Base-by-base conservation (phyloP, 2,329 filamentous ascomycete species). In the Beauveria scarabaeidicola region DNA sequence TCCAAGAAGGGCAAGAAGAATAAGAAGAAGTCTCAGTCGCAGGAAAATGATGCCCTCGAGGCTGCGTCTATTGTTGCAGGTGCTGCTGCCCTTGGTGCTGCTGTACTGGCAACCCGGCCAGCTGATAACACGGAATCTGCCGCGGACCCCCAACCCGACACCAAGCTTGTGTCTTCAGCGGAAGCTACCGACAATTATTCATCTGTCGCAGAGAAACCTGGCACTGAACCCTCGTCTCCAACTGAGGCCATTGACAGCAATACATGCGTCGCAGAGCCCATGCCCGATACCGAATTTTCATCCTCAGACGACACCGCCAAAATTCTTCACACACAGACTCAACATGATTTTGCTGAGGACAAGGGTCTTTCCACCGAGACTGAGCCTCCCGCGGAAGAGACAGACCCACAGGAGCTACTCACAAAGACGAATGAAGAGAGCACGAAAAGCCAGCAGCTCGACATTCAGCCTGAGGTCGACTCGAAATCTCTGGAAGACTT, bases 1-100 rank as follows among this genome's bases (percentile, higher is more conserved):
- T 59, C 66, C 10, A 67, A 68, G 60, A 67, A 64, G 41, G 56
- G 44, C 47, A 59, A 69, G 60, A 69, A 69, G 61, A 60, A 59
- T 23, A 64, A 63, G 61, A 64, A 61, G 54, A 61, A 57, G 21
- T 47, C 55, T 15, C 53, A 32, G 17, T 48, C 61, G 7, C 59
- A 43, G 55, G 62, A 62, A 23, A 51, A 52, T 27, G 51, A 52
- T 19, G 32, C 25, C 5, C 13, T 53, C 19, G 52, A 58, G 15
- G 44, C 55, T 29, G 54, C 46, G 11, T 29, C 55, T 6, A 27
- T 54, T 11, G 47, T 23, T 6, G 55, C 38, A 2, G 55, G 52
- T 17, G 43, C 41, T n/a, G 50, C 50, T 19, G 43, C 43, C 7
- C n/a, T 59, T n/a, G 41, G 38, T 15, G 23, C 51, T 17, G 25